phyloP scores from a whole-genome alignment of 345 rosid genomes.

The Euphorbia lathyris region DNA sequence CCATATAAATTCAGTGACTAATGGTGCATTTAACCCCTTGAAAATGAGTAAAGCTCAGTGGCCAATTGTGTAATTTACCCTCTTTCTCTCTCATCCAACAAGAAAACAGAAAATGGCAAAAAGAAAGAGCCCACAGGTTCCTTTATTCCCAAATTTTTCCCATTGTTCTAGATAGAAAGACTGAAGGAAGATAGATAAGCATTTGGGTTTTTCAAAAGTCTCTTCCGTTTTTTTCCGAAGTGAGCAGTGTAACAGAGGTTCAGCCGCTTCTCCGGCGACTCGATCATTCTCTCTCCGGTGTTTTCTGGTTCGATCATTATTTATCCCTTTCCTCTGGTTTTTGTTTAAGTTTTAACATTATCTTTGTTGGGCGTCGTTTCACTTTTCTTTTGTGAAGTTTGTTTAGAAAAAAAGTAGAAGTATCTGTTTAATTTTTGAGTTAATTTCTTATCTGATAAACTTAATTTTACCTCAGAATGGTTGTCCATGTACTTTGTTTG shows the following conservation, averaged over 20 bases:
- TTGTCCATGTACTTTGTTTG: neutral
- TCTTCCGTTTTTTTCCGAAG: neutral
- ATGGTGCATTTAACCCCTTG: too few species aligned
- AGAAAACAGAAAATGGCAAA: constrained; percentile 12
- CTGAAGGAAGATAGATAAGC: neutral
- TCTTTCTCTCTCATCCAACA: neutral
- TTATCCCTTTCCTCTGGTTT: neutral
- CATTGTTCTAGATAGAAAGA: neutral
- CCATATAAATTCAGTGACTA: too few species aligned
- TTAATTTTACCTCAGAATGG: too few species aligned
- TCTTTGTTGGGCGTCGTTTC: neutral
- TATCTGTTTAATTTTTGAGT: too few species aligned
- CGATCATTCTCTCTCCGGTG: neutral
- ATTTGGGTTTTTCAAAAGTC: neutral
- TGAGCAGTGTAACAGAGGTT: neutral
- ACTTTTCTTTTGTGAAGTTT: too few species aligned
- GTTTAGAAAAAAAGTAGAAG: too few species aligned
- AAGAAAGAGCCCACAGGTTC: constrained; percentile 12
- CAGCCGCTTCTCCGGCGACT: neutral
- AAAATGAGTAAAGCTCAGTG: too few species aligned
- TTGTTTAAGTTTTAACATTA: neutral
- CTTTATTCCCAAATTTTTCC: neutral
- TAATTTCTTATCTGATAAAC: too few species aligned
- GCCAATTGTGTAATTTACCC: too few species aligned
- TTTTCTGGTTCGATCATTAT: constrained; percentile 8